Evolutionary conservation across 73 alveolate species (phyloP), one percentile per base, ranked within the genome.

Genomic region (Paramecium pentaurelia): DNA sequence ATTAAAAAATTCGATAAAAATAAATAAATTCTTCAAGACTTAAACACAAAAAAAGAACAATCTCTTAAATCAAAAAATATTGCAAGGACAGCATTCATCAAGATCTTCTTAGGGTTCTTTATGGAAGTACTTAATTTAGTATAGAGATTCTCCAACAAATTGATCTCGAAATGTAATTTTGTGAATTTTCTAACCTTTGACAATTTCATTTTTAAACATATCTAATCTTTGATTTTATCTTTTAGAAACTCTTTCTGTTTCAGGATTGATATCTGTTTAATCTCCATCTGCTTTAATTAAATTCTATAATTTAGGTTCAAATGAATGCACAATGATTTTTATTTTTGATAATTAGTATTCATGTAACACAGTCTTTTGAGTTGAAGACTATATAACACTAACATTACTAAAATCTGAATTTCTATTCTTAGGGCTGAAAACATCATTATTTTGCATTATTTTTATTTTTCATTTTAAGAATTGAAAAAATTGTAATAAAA

Each of bases 31-130:
- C 18, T 51, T 54, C 70, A 54, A 18, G 70, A 54, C 30, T 6
- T 54, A 54, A 54, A 54, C 70, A 49, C 27, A 18, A 4, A 54
- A 49, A 54, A 18, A 18, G 70, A 54, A 22, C 70, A 54, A 54
- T 54, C 14, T 25, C 32, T n/a, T 54, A 25, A 32, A 64, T 64
- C 84, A 64, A 34, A 64, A 64, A 34, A 20, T 64, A 3, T 34
- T 34, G 47, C 84, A 64, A 64, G 84, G 84, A 64, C 84, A 64
- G 9, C 84, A 64, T 64, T 64, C 51, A 64, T 64, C 84, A 64
- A 32, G 27, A 64, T 64, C 84, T 64, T 28, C 51, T 27, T 64
- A 10, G 28, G 84, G 51, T 28, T 64, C 84, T 64, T 64, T 64
- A 64, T 32, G 7, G 30, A 32, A 64, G 47, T 64, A 64, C 47